phyloP scores from a whole-genome alignment of 257 asterid genomes.

The Lycium barbarum region DNA sequence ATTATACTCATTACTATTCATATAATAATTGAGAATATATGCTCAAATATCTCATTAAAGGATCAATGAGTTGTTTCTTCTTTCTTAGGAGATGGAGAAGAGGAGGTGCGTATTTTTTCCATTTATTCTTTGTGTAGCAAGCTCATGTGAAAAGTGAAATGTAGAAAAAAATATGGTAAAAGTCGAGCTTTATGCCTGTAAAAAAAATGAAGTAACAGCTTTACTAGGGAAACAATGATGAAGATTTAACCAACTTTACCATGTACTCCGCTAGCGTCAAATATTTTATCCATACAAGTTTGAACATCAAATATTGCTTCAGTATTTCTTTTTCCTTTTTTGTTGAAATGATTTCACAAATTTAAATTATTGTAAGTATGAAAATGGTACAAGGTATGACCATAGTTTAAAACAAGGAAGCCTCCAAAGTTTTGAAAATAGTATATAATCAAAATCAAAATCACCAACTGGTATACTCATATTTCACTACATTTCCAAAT shows the following conservation, averaged over 20 bases:
- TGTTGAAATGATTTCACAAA: too few species aligned
- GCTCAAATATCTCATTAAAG: background rate
- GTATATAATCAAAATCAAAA: background rate
- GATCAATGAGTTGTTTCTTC: background rate
- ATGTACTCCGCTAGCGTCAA: too few species aligned
- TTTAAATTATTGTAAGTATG: too few species aligned
- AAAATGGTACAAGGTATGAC: too few species aligned
- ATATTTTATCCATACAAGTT: too few species aligned
- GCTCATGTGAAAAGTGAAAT: background rate
- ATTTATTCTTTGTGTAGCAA: background rate
- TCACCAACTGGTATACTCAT: background rate
- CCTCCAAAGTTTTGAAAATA: too few species aligned
- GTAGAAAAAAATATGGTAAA: background rate
- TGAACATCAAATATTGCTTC: too few species aligned
- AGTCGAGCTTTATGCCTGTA: background rate
- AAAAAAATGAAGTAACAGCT: too few species aligned
- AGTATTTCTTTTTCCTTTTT: too few species aligned
- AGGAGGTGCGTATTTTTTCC: background rate
- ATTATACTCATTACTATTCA: background rate
- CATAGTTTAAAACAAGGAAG: too few species aligned
- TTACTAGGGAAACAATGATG: too few species aligned
- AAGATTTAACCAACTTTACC: too few species aligned
- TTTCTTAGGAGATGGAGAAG: background rate
- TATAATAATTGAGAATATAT: background rate
- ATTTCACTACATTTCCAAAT: background rate